Evolutionary conservation across 2,329 filamentous ascomycete species (phyloP).

Genomic region (Lojkania enalia): DNA sequence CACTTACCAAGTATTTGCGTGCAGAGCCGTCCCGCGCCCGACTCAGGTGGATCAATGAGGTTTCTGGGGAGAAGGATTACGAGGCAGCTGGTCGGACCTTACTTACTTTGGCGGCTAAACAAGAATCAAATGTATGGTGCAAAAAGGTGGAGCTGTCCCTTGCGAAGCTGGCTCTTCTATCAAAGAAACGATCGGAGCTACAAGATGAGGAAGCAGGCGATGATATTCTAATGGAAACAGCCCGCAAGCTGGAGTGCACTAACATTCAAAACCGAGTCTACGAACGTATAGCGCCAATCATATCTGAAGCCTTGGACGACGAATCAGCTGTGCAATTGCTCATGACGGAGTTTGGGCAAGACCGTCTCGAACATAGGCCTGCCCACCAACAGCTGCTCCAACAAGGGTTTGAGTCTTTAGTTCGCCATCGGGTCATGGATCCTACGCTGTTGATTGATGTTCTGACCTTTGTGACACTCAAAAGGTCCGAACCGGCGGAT

Average conservation of each 20-base stretch:
- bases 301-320: conserved; percentile 75
- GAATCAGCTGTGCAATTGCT: conserved; percentile 77
- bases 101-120: conserved; percentile 67
- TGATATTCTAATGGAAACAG: background rate
- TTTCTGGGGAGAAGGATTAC: conserved; percentile 75
- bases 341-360: conserved; percentile 65
- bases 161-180: conserved; percentile 72
- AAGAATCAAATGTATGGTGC: conserved; percentile 83
- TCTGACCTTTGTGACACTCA: conserved; percentile 75
- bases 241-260: conserved; percentile 64
- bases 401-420: conserved; percentile 68
- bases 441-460: conserved; percentile 68
- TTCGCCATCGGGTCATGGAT: conserved; percentile 70
- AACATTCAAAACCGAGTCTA: conserved; percentile 80
- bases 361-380: conserved; percentile 60
- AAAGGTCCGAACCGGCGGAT: conserved; percentile 40
- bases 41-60: conserved; percentile 93
- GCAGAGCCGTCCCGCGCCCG: conserved; percentile 72
- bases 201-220: background rate
- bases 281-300: conserved; percentile 67
- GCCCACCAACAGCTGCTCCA: conserved; percentile 73
- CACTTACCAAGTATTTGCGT: conserved; percentile 78
- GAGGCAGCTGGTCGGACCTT: conserved; percentile 72
- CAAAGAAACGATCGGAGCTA: conserved; percentile 52
- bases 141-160: conserved; percentile 92